Conservation (phyloP, 495 filamentous ascomycete species). For the Penicillium ochrochloron region DNA sequence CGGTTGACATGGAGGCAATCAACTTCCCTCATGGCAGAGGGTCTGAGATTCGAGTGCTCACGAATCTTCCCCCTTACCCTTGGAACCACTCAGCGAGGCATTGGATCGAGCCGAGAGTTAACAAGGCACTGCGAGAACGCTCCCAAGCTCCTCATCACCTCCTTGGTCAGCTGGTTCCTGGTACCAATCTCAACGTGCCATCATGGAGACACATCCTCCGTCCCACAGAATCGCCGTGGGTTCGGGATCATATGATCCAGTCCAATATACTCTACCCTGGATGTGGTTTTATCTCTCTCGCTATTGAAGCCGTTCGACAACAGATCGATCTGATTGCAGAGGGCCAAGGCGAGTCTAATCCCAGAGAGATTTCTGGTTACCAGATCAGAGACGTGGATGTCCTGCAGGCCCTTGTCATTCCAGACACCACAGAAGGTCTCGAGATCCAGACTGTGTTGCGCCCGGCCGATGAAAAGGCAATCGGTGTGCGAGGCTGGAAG, state of each 20-base stretch:
- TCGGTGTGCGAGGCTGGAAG: not conserved
- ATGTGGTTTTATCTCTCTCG: conserved; percentile 30
- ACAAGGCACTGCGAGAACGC: conserved; percentile 24
- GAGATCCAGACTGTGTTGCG: not conserved
- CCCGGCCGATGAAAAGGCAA: not conserved
- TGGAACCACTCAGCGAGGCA: conserved; percentile 40
- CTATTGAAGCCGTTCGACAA: conserved; percentile 35
- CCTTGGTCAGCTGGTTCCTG: conserved; percentile 16
- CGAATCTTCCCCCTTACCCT: conserved; percentile 39
- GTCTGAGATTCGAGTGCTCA: conserved; percentile 14
- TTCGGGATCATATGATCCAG: conserved; percentile 29
- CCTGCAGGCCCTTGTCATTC: not conserved
- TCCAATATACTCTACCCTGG: conserved; percentile 27
- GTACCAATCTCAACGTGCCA: conserved; percentile 15
- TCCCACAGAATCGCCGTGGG: conserved; percentile 23
- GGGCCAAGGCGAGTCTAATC: not conserved
- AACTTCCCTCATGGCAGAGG: conserved; percentile 8
- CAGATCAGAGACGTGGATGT: not conserved
- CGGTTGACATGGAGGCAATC: conserved; percentile 7
- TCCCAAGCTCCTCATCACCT: conserved; percentile 19
- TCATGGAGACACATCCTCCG: conserved; percentile 23
- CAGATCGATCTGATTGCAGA: not conserved
- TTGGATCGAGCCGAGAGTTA: conserved; percentile 32
- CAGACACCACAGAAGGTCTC: not conserved
- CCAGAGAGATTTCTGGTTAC: not conserved